Conservation (phyloP, 2,329 filamentous ascomycete species). For the Malbranchea cinnamomea region DNA sequence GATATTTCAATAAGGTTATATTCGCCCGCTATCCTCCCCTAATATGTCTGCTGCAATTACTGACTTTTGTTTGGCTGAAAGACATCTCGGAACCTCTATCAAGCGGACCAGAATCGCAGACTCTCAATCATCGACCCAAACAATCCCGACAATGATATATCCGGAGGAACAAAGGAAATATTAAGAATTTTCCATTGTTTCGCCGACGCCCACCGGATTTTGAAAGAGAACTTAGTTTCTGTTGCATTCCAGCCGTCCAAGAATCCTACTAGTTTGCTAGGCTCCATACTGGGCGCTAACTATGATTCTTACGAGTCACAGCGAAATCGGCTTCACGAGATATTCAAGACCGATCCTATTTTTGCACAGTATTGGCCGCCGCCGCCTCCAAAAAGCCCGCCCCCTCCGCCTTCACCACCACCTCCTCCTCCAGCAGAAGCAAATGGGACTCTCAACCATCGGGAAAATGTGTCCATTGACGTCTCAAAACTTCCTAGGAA, state of each 20-base stretch:
- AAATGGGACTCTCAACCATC: constrained; percentile 7
- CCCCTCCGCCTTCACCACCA: constrained; percentile 8
- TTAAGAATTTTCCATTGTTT: constrained; percentile 55
- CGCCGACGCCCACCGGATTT: constrained; percentile 41
- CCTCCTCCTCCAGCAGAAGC: constrained; percentile 14
- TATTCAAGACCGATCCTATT: constrained; percentile 32
- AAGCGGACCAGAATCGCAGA: constrained; percentile 44
- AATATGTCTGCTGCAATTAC: constrained; percentile 11
- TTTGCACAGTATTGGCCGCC: constrained; percentile 20
- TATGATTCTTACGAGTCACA: constrained; percentile 61
- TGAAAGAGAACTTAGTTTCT: constrained; percentile 43
- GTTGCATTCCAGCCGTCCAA: constrained; percentile 12
- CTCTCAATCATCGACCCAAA: constrained; percentile 90
- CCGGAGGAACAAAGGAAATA: constrained; percentile 66
- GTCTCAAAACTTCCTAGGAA: constrained; percentile 15
- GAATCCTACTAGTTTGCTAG: constrained; percentile 45
- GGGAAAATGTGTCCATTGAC: constrained; percentile 8
- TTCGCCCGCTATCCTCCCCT: no score
- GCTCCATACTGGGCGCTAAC: constrained; percentile 58
- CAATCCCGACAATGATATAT: constrained; percentile 70
- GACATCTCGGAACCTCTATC: constrained; percentile 27
- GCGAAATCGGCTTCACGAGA: constrained; percentile 44
- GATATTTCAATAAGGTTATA: constrained; percentile 61
- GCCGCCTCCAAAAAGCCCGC: constrained; percentile 11
- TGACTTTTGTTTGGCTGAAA: constrained; percentile 14